Percentiles rank a stretch among this genome's conserved stretches.
Evolutionary conservation across 441 rosid species (phyloP).

Genomic region (Corymbia calophylla): DNA sequence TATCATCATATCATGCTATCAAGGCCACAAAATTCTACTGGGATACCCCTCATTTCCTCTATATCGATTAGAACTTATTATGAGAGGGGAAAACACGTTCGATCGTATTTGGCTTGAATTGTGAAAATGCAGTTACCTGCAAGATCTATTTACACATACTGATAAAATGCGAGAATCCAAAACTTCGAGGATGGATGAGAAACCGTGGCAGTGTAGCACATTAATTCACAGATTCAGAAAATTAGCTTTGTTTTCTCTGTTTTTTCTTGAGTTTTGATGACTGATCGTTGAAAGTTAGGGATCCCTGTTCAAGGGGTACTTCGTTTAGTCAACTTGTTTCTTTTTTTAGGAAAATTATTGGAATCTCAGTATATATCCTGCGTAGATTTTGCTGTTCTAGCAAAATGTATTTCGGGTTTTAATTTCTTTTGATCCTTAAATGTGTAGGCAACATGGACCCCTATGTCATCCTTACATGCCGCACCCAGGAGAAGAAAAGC

Average conservation of each 20-base stretch:
- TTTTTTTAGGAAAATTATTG: not conserved
- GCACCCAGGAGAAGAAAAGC: constrained; percentile 71
- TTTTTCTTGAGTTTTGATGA: not conserved
- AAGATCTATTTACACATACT: not conserved
- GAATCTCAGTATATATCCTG: not conserved
- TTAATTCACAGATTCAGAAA: not conserved
- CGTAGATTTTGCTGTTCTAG: not conserved
- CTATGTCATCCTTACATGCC: constrained; percentile 51
- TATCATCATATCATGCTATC: not conserved
- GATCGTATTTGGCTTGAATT: not conserved
- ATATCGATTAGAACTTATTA: not conserved
- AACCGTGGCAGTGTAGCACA: not conserved
- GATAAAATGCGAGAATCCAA: not conserved
- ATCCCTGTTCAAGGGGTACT: not conserved
- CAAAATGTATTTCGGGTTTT: not conserved
- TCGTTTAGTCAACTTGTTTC: not conserved
- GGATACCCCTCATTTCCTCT: not conserved
- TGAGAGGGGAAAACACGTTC: not conserved
- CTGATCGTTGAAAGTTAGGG: not conserved
- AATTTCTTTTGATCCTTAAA: not conserved
- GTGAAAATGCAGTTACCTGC: not conserved
- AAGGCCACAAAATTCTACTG: not conserved
- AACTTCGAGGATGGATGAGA: not conserved
- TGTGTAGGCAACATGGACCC: constrained; percentile 55
- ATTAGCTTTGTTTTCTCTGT: not conserved